Evolutionary conservation across 2,329 filamentous ascomycete species (phyloP).

Genomic region (Diatrype stigma): DNA sequence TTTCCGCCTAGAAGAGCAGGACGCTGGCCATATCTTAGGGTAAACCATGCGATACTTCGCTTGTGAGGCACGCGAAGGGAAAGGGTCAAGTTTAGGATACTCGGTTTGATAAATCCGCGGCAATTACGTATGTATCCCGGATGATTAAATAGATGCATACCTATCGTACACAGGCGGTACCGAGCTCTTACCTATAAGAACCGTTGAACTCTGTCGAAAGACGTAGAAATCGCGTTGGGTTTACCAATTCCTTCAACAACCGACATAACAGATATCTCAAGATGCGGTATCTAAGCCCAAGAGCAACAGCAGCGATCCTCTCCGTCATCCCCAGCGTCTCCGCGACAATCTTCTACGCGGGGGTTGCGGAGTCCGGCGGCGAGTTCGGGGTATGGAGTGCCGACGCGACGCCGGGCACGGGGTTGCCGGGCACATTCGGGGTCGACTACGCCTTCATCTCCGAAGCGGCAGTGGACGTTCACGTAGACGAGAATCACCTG

Average conservation of each 20-base stretch:
- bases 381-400: conserved; percentile 42
- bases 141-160: too few relatives aligned
- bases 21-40: too few relatives aligned
- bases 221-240: too few relatives aligned
- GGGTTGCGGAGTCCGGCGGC: conserved; percentile 42
- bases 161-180: not conserved
- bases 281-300: conserved; percentile 18
- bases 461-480: conserved; percentile 38
- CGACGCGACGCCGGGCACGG: conserved; percentile 31
- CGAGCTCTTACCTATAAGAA: not conserved
- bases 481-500: conserved; percentile 41
- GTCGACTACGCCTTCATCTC: conserved; percentile 48
- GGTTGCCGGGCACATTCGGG: conserved; percentile 46
- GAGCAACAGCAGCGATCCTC: conserved; percentile 2
- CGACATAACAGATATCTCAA: not conserved
- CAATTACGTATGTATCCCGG: too few relatives aligned
- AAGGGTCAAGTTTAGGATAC: too few relatives aligned
- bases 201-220: too few relatives aligned
- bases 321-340: conserved; percentile 21
- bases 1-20: too few relatives aligned
- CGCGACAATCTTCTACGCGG: conserved; percentile 44
- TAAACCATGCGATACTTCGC: too few relatives aligned
- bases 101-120: too few relatives aligned
- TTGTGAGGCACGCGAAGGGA: too few relatives aligned
- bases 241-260: too few relatives aligned